Evolutionary conservation across 1,284 basidiomycete species (phyloP), one percentile per base, ranked within the genome.

Genomic region (Tilletia horrida): DNA sequence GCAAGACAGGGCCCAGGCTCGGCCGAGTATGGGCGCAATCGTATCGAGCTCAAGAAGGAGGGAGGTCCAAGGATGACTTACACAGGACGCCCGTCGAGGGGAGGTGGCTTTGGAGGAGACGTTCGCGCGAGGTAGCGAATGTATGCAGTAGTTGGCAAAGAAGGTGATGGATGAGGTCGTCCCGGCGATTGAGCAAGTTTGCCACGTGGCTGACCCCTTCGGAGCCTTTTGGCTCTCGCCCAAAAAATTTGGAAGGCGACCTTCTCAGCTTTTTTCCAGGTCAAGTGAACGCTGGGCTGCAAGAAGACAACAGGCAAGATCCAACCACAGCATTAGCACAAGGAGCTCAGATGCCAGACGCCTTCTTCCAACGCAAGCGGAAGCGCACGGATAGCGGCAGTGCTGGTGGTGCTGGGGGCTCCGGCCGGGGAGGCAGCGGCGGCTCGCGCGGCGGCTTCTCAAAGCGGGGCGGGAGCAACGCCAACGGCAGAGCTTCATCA

Each of bases 321-420:
- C 23, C 50, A 14, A 14, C 14, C n/a, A 25, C 50, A 27, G 21
- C 45, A 18, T 4, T 6, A 3, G 45, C 45, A 16, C 6, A 18
- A 18, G 18, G 40, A n/a, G n/a, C n/a, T n/a, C n/a, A n/a, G n/a
- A 81, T 81, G 80, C 76, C 80, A 25, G 80, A 82, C 71, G 70
- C 78, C 6, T 82, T 82, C 73, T 82, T 82, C 67, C 79, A 82
- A 66, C 78, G 77, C 71, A 82, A 81, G 73, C 76, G 80, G 55
- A 81, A 82, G 73, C 74, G 78, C 59, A 66, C 69, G 40, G 45
- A 66, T 23, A 57, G 70, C 43, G 27, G n/a, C 23, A 40, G 43
- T 23, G 35, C 52, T 64, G 43, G 66, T 29, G 45, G 45, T 18
- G 13, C 4, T 23, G n/a, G n/a, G n/a, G n/a, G n/a, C n/a, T n/a